A percentile compares a stretch with the other conserved stretches of the same genome.
Evolutionary conservation across 2,329 filamentous ascomycete species (phyloP).

Genomic region (Colletotrichum nymphaeae): DNA sequence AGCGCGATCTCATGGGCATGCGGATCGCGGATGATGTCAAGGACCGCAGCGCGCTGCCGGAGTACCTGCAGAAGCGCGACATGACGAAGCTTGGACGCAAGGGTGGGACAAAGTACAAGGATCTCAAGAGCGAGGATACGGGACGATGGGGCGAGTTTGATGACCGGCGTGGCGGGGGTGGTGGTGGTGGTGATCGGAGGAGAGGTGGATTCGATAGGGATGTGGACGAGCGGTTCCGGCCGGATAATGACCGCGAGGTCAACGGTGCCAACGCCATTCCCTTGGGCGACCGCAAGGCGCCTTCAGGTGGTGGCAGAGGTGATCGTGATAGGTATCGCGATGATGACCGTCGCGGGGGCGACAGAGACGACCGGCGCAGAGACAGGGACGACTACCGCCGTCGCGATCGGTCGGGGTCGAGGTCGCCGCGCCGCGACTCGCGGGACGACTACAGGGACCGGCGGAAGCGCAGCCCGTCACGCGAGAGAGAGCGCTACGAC

Average conservation of each 20-base stretch:
- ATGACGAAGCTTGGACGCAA: constrained; percentile 95
- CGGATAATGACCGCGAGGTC: constrained; percentile 64
- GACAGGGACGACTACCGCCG: constrained; percentile 48
- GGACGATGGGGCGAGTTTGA: constrained; percentile 82
- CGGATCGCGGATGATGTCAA: constrained; percentile 85
- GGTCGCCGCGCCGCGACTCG: constrained; percentile 61
- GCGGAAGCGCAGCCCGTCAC: constrained; percentile 68
- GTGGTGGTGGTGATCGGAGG: constrained; percentile 44
- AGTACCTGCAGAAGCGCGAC: constrained; percentile 92
- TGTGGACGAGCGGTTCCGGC: constrained; percentile 75
- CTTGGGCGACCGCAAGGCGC: constrained; percentile 68
- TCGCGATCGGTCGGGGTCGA: constrained; percentile 58
- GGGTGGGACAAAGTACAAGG: constrained; percentile 89
- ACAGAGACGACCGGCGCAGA: constrained; percentile 44
- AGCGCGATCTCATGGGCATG: constrained; percentile 87
- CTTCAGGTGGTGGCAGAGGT: constrained; percentile 40
- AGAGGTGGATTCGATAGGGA: constrained; percentile 50
- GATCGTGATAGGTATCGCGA: constrained; percentile 43
- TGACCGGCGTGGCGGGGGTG: constrained; percentile 54
- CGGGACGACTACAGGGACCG: constrained; percentile 58
- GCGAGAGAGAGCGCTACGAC: constrained; percentile 64
- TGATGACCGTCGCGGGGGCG: constrained; percentile 41
- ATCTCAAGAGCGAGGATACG: constrained; percentile 90
- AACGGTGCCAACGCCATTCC: constrained; percentile 79
- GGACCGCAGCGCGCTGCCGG: constrained; percentile 85